phyloP scores from a whole-genome alignment of 768 basidiomycete genomes.

The Termitomyces sp. region DNA sequence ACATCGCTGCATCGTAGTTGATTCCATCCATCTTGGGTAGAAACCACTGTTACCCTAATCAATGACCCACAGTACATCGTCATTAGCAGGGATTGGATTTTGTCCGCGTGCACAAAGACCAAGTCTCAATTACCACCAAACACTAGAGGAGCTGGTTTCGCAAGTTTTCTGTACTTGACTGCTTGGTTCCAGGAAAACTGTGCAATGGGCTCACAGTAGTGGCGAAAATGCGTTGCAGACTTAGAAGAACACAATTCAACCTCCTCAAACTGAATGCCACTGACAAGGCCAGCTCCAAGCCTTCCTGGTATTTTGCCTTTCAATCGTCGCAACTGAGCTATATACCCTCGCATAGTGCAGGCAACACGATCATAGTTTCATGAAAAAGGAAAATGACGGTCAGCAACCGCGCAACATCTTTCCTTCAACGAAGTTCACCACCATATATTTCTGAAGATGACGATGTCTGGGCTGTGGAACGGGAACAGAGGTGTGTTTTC shows the following conservation, averaged over 20 bases:
- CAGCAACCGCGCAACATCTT: conserved; percentile 18
- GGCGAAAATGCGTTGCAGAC: not conserved
- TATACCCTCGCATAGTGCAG: conserved; percentile 21
- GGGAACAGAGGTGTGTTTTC: conserved; percentile 4
- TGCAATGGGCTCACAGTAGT: not conserved
- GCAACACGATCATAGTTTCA: conserved; percentile 16
- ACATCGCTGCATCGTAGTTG: conserved; percentile 5
- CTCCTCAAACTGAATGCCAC: not conserved
- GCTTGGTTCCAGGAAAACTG: not conserved
- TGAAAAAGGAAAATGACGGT: conserved; percentile 15
- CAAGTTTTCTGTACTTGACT: not conserved
- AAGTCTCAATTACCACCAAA: conserved; percentile 8
- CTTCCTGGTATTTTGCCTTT: not conserved
- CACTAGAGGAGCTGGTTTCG: not conserved
- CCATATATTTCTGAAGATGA: not conserved
- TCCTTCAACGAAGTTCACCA: conserved; percentile 22
- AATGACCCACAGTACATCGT: conserved; percentile 23
- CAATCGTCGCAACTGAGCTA: conserved; percentile 18
- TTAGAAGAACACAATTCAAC: conserved; percentile 1
- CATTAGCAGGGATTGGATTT: conserved; percentile 21
- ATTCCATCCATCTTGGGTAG: conserved; percentile 23
- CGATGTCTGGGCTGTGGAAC: not conserved
- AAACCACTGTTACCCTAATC: conserved; percentile 23
- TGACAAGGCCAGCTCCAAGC: not conserved
- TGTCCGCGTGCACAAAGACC: conserved; percentile 22